A percentile compares a stretch with the other conserved stretches of the same genome.
Evolutionary conservation across 371 early-diverging fungal genomes (phyloP).

Genomic region (Mucor racemosus): DNA sequence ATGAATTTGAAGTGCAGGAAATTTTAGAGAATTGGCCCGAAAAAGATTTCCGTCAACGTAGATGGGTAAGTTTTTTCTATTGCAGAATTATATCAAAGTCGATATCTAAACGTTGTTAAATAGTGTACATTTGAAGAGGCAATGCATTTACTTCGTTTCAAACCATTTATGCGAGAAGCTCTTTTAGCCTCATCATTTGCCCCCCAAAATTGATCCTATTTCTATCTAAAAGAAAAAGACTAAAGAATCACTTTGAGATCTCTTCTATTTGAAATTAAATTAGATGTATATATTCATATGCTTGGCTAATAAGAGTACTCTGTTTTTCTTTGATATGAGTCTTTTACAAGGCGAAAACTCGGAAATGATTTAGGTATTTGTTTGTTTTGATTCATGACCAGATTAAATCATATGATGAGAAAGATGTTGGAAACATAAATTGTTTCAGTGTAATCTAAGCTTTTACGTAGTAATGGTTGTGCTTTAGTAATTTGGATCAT

Average conservation of each 20-base stretch:
- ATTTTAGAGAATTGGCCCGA: conserved; percentile 64
- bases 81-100: background rate
- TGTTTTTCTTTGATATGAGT: too few species aligned
- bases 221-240: background rate
- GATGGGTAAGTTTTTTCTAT: conserved; percentile 52
- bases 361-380: too few species aligned
- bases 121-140: conserved; percentile 68
- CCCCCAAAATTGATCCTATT: conserved; percentile 5
- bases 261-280: background rate
- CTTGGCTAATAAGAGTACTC: background rate
- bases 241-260: background rate
- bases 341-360: too few species aligned
- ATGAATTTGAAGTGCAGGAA: conserved; percentile 58
- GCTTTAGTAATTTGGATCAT: too few species aligned
- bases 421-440: too few species aligned
- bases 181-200: conserved; percentile 50
- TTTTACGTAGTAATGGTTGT: too few species aligned
- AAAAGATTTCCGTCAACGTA: conserved; percentile 52
- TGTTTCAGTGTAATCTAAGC: too few species aligned
- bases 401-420: too few species aligned
- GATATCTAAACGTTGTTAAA: background rate
- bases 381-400: too few species aligned
- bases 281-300: conserved; percentile 1
- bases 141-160: conserved; percentile 41
- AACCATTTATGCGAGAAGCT: conserved; percentile 62